Conservation (phyloP, 345 rosid genomes). For the Raphanus raphanistrum region DNA sequence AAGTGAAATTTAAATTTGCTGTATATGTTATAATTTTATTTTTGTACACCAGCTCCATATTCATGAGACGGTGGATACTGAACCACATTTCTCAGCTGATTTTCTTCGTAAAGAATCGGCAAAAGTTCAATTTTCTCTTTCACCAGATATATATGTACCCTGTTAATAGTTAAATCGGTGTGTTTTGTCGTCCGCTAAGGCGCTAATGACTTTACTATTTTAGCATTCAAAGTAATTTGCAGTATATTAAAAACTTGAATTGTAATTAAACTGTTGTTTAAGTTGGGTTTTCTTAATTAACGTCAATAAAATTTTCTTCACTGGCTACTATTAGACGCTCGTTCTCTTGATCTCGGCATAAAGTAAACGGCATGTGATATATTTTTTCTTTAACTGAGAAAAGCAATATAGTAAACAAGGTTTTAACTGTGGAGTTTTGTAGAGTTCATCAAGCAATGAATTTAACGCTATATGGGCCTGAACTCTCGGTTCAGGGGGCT, state of each 20-base stretch:
- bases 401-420: too few relatives aligned
- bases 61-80: neutral
- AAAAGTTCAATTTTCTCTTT: neutral
- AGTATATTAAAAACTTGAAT: neutral
- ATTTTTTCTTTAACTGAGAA: too few relatives aligned
- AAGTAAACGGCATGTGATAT: too few relatives aligned
- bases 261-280: neutral
- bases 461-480: too few relatives aligned
- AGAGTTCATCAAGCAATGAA: too few relatives aligned
- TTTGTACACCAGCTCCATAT: neutral
- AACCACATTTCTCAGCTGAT: neutral
- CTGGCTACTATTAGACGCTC: neutral
- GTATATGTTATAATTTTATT: neutral
- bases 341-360: neutral
- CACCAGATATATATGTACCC: neutral
- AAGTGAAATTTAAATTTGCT: neutral
- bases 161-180: neutral
- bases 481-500: too few relatives aligned
- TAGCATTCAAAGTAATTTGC: neutral
- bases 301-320: neutral
- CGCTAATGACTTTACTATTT: too few relatives aligned
- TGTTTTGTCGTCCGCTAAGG: neutral
- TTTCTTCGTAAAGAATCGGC: neutral
- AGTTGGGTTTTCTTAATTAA: neutral
- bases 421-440: too few relatives aligned